Conservation (phyloP, 164 flowering plant genomes). For the Vitis rotundifolia region DNA sequence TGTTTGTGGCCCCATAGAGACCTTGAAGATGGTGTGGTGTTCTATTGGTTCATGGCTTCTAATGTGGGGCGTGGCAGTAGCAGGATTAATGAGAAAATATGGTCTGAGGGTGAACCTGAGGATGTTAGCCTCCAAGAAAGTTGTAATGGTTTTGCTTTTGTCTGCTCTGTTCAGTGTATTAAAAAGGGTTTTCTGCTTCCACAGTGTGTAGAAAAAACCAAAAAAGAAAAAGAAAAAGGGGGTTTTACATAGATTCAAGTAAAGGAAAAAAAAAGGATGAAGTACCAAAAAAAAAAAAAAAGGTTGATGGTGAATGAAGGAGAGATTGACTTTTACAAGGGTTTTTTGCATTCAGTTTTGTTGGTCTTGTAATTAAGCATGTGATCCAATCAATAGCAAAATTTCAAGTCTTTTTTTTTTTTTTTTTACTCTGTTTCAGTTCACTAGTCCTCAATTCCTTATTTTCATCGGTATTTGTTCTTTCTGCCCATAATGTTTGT, state of each 20-base stretch:
- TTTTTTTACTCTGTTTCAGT: no score
- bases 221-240: background rate
- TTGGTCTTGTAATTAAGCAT: no score
- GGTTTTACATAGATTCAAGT: background rate
- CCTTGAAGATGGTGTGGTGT: slow-evolving; percentile 33
- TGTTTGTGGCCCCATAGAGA: slow-evolving; percentile 47
- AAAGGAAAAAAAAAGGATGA: no score
- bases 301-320: no score
- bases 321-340: no score
- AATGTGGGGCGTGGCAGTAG: slow-evolving; percentile 22
- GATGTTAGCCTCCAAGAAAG: slow-evolving; percentile 72
- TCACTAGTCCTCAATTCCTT: no score
- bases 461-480: no score
- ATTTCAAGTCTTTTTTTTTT: no score
- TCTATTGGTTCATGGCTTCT: slow-evolving; percentile 47
- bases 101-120: slow-evolving; percentile 74
- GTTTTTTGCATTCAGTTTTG: no score
- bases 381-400: no score
- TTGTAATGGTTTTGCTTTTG: slow-evolving; percentile 45
- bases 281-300: no score
- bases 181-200: slow-evolving; percentile 38
- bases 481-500: no score
- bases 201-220: background rate
- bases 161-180: slow-evolving; percentile 26
- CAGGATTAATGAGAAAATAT: slow-evolving; percentile 49